Evolutionary conservation across 2,329 filamentous ascomycete genomes (phyloP), one percentile per base, ranked within the genome.

Genomic region (Orbilia quercus): DNA sequence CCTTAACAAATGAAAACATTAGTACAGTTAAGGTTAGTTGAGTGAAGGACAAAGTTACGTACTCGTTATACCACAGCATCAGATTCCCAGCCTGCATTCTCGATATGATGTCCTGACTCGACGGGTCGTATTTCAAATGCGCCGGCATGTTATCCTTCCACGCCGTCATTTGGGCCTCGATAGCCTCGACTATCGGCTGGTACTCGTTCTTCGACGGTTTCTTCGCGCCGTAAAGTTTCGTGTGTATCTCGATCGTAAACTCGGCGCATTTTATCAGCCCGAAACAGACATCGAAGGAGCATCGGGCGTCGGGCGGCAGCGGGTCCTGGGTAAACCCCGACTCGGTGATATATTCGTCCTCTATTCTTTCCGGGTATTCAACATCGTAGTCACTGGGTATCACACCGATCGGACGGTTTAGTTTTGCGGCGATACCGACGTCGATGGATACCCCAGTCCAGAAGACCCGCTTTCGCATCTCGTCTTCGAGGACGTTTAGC

Each of bases 391-490:
- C 91, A 57, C 91, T 87, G 2, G 88, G 82, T 9, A 87, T 85
- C 51, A 95, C 85, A 1, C 89, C 87, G 85, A 95, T 90, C 0
- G 91, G 91, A 14, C 89, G 85, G 16, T 91, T 91, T 36, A 93
- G 86, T 67, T 90, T 91, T 18, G 90, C 90, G 76, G 88, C 88
- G 7, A 94, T 82, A n/a, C 86, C 87, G 7, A 90, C 84, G 71
- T 88, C 85, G 12, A 92, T 83, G 3, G 85, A 83, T 42, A 92
- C 81, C 9, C 93, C 84, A 4, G 84, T 84, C 90, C 91, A 96
- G 83, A 91, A 96, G 0, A 88, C 84, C 14, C 91, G 85, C 81
- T 93, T 93, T 22, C 91, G 85, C 80, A 93, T 84, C 79, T 96
- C 91, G 70, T 90, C 86, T 4, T 90, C 86, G 0, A 92, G 83